Evolutionary conservation across 148 eudicot species (phyloP).

Genomic region (Nepenthes mirabilis): DNA sequence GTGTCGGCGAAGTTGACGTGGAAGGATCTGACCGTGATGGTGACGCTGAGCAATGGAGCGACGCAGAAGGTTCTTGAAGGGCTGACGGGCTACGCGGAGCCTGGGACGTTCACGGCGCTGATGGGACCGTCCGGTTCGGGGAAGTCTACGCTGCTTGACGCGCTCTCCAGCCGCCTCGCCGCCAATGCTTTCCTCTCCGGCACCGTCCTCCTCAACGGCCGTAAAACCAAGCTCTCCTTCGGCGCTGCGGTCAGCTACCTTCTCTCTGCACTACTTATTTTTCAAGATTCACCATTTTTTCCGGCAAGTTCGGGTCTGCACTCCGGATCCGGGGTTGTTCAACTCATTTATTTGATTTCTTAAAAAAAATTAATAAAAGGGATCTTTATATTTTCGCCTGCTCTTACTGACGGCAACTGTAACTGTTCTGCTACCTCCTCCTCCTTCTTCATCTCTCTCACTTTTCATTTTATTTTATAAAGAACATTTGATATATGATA

Average conservation of each 20-base stretch:
- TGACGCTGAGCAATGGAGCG: constrained; percentile 60
- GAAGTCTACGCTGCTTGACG: constrained; percentile 81
- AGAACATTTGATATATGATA: too few relatives aligned
- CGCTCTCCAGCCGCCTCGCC: constrained; percentile 75
- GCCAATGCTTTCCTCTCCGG: constrained; percentile 90
- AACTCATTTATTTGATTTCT: too few relatives aligned
- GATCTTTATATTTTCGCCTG: too few relatives aligned
- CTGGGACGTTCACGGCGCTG: constrained; percentile 70
- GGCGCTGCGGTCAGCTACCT: constrained; percentile 67
- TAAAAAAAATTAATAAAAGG: too few relatives aligned
- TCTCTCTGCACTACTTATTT: too few relatives aligned
- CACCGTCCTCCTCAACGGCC: constrained; percentile 66
- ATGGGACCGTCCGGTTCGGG: constrained; percentile 99
- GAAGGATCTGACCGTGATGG: constrained; percentile 78
- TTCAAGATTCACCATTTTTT: too few relatives aligned
- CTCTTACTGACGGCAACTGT: too few relatives aligned
- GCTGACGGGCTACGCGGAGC: constrained; percentile 84
- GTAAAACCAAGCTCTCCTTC: constrained; percentile 74
- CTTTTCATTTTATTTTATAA: too few relatives aligned
- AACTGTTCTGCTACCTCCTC: too few relatives aligned
- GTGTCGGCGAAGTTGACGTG: constrained; percentile 84
- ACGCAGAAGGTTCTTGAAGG: constrained; percentile 75
- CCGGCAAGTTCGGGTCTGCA: too few relatives aligned
- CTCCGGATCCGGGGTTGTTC: too few relatives aligned
- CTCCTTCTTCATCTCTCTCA: too few relatives aligned